Conservation (phyloP, 345 rosid genomes). For the Melaleuca quinquenervia region DNA sequence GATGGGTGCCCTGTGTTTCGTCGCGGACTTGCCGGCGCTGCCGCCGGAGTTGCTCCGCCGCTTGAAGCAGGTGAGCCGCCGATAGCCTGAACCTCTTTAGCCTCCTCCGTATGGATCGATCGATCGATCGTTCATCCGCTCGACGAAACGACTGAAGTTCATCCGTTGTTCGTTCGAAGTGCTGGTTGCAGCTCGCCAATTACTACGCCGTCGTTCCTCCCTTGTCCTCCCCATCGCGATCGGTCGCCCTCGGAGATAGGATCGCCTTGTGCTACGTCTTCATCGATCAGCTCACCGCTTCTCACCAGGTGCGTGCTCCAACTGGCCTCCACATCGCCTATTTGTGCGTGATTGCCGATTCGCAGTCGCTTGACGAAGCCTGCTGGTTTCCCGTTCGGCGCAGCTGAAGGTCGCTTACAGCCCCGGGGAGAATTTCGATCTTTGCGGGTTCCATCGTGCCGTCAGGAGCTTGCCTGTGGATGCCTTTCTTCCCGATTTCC, state of each 20-base stretch:
- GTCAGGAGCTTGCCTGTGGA: conserved; percentile 55
- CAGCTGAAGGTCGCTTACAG: conserved; percentile 60
- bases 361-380: neutral
- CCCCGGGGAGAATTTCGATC: conserved; percentile 52
- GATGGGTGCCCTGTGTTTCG: conserved; percentile 64
- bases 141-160: neutral
- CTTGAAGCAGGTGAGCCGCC: conserved; percentile 49
- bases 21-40: conserved; percentile 61
- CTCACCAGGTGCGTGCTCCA: conserved; percentile 35
- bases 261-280: conserved; percentile 57
- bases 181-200: conserved; percentile 64
- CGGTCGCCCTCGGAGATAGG: conserved; percentile 37
- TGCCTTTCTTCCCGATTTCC: conserved; percentile 45
- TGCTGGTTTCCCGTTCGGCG: conserved; percentile 1
- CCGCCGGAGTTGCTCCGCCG: conserved; percentile 44
- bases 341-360: neutral
- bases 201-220: conserved; percentile 27
- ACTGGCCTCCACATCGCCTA: neutral
- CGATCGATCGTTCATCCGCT: conserved; percentile 3
- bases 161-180: conserved; percentile 13
- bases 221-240: conserved; percentile 22
- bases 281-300: conserved; percentile 34
- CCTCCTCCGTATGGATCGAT: neutral
- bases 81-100: neutral
- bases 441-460: conserved; percentile 76